Evolutionary conservation across 2,329 filamentous ascomycete genomes (phyloP).

Genomic region (Ceratocystis cacaofunesta): DNA sequence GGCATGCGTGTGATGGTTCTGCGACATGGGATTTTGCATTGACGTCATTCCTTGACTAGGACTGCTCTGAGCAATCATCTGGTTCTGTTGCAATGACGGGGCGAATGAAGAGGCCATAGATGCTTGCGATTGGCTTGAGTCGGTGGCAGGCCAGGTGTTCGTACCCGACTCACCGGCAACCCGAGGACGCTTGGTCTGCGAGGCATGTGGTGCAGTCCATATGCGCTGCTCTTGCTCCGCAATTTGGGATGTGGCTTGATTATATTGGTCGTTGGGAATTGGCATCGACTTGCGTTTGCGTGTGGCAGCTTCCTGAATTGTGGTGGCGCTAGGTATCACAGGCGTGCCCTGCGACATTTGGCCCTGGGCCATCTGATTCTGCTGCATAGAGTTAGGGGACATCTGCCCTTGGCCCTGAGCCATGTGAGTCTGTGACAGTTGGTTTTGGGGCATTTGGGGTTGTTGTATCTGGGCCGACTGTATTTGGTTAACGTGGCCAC

Average conservation of each 20-base stretch:
- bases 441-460: slow-evolving; percentile 2
- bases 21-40: slow-evolving; percentile 9
- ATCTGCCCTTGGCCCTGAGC: slow-evolving; percentile 8
- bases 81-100: slow-evolving; percentile 13
- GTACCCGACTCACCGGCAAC: slow-evolving; percentile 11
- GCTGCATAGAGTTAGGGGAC: not conserved
- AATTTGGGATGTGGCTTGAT: slow-evolving; percentile 6
- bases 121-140: slow-evolving; percentile 7
- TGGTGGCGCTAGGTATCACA: not conserved
- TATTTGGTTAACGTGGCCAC: slow-evolving; percentile 6
- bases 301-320: slow-evolving; percentile 10
- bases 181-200: slow-evolving; percentile 14
- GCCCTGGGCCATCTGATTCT: slow-evolving; percentile 7
- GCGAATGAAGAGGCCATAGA: slow-evolving; percentile 10
- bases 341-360: slow-evolving; percentile 9
- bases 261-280: slow-evolving; percentile 12
- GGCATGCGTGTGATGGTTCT: slow-evolving; percentile 11
- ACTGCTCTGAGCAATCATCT: slow-evolving; percentile 14
- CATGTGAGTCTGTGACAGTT: not conserved
- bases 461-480: slow-evolving; percentile 10
- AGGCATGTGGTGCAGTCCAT: slow-evolving; percentile 3
- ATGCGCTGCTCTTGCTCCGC: slow-evolving; percentile 8
- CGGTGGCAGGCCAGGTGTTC: slow-evolving; percentile 5
- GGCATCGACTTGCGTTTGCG: slow-evolving; percentile 17
- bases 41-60: slow-evolving; percentile 5